Percentiles rank a stretch among this genome's conserved stretches.
Evolutionary conservation across 2,329 filamentous ascomycete species (phyloP).

Genomic region (Fusarium humuli): DNA sequence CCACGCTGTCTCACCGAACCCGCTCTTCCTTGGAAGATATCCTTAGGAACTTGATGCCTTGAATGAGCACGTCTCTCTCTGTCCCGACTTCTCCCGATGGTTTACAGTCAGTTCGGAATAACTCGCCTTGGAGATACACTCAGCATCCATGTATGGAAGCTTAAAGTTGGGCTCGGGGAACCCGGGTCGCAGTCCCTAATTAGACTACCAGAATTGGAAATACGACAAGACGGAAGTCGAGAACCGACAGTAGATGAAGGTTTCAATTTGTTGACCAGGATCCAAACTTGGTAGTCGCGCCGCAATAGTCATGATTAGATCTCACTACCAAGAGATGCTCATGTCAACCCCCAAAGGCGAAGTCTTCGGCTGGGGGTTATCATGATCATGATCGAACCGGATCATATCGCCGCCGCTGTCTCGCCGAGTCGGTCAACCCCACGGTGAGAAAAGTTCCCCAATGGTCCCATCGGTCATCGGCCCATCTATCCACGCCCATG

Average conservation of each 20-base stretch:
- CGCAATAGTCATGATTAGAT: background rate
- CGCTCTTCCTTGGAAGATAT: conserved; percentile 11
- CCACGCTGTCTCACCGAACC: conserved; percentile 31
- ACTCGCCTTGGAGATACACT: conserved; percentile 12
- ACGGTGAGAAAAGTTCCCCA: conserved; percentile 33
- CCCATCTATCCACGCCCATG: conserved; percentile 47
- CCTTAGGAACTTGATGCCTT: conserved; percentile 17
- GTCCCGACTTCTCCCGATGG: conserved; percentile 24
- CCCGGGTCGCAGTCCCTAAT: conserved; percentile 22
- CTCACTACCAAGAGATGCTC: conserved; percentile 14
- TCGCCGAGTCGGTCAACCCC: conserved; percentile 44
- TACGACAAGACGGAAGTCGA: conserved; percentile 2
- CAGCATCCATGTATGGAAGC: conserved; percentile 16
- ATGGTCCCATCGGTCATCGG: conserved; percentile 46
- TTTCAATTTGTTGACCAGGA: background rate
- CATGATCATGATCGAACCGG: conserved; percentile 32
- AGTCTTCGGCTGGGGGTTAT: conserved; percentile 7
- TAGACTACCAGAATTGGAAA: conserved; percentile 22
- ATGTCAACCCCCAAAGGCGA: conserved; percentile 14
- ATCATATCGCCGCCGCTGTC: conserved; percentile 36
- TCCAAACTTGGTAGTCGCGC: background rate
- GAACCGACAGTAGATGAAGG: background rate
- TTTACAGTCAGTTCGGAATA: background rate
- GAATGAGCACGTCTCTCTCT: background rate
- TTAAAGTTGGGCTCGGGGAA: conserved; percentile 25